phyloP scores from a whole-genome alignment of 345 rosid species.

The Bruguiera parviflora region DNA sequence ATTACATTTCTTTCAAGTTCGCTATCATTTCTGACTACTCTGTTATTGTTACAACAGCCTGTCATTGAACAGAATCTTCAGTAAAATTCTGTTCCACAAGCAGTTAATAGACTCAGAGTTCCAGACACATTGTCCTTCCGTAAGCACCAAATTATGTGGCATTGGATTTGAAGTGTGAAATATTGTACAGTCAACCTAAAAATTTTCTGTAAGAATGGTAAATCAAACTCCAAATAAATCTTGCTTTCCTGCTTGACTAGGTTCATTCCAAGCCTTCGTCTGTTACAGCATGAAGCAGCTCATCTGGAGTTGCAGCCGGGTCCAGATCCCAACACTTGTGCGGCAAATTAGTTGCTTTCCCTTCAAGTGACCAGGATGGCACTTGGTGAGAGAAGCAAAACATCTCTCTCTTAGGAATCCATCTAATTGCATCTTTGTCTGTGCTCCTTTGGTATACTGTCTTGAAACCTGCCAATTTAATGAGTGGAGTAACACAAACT shows the following conservation, averaged over 20 bases:
- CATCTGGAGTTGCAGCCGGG: slow-evolving; percentile 97
- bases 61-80: slow-evolving; percentile 1
- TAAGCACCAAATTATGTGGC: slow-evolving; percentile 35
- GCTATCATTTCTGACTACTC: slow-evolving; percentile 11
- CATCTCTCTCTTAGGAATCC: slow-evolving; percentile 96
- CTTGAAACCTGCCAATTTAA: slow-evolving; percentile 77
- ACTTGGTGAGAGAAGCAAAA: slow-evolving; percentile 86
- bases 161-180: slow-evolving; percentile 45
- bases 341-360: slow-evolving; percentile 53
- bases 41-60: slow-evolving; percentile 23
- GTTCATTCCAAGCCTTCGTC: slow-evolving; percentile 38
- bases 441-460: slow-evolving; percentile 72
- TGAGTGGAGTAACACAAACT: slow-evolving; percentile 67
- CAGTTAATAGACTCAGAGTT: slow-evolving; percentile 34
- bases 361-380: slow-evolving; percentile 81
- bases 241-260: slow-evolving; percentile 19
- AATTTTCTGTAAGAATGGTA: slow-evolving; percentile 45
- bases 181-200: slow-evolving; percentile 64
- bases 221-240: slow-evolving; percentile 33
- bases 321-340: slow-evolving; percentile 94
- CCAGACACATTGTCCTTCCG: slow-evolving; percentile 23
- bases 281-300: slow-evolving; percentile 59
- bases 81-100: slow-evolving; percentile 16
- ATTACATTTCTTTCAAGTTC: slow-evolving; percentile 14
- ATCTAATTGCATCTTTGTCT: slow-evolving; percentile 52